Percentiles rank a stretch among this genome's conserved stretches.
These are phyloP conservation scores for Sistotremastrum niveocremeum DNA, from an alignment of 768 basidiomycete species.

Conservation along the genomic window DNA sequence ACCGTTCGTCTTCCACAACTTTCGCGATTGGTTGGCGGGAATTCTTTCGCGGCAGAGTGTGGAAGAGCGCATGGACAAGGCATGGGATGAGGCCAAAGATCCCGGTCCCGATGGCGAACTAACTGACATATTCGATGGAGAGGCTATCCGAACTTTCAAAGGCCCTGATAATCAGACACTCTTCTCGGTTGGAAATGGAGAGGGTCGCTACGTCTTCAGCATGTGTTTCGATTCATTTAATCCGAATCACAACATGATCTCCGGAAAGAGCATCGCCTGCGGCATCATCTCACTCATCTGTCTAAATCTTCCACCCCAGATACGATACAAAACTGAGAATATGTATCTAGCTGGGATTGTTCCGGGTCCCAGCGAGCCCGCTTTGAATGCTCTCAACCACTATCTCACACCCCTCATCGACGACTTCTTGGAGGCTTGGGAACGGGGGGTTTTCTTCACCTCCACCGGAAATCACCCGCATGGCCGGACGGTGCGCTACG, in stretches of 20 bases:
- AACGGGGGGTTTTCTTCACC: conserved; percentile 6
- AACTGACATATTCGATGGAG: conserved; percentile 13
- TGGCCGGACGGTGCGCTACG: conserved; percentile 5
- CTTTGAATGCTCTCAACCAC: conserved; percentile 16
- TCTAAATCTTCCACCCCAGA: conserved; percentile 19
- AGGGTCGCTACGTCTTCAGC: conserved; percentile 13
- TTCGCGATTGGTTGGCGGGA: not conserved
- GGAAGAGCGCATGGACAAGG: conserved; percentile 4
- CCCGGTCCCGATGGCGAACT: not conserved
- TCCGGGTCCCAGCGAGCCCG: conserved; percentile 17
- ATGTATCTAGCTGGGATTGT: conserved; percentile 20
- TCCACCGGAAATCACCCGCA: conserved; percentile 5
- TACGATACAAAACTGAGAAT: conserved; percentile 21
- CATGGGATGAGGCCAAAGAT: conserved; percentile 9
- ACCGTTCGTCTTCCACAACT: not conserved
- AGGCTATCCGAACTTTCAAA: conserved; percentile 16
- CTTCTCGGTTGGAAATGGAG: conserved; percentile 10
- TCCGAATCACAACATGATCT: conserved; percentile 13
- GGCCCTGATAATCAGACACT: conserved; percentile 11
- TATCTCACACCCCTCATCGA: conserved; percentile 19
- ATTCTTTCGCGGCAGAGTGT: conserved; percentile 3
- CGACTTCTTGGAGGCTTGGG: conserved; percentile 11
- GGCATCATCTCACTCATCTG: conserved; percentile 20
- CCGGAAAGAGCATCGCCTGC: conserved; percentile 15
- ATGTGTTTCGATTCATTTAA: conserved; percentile 24